Conservation (phyloP, 768 basidiomycete genomes). For the Chalciporus sphaerocephalus region DNA sequence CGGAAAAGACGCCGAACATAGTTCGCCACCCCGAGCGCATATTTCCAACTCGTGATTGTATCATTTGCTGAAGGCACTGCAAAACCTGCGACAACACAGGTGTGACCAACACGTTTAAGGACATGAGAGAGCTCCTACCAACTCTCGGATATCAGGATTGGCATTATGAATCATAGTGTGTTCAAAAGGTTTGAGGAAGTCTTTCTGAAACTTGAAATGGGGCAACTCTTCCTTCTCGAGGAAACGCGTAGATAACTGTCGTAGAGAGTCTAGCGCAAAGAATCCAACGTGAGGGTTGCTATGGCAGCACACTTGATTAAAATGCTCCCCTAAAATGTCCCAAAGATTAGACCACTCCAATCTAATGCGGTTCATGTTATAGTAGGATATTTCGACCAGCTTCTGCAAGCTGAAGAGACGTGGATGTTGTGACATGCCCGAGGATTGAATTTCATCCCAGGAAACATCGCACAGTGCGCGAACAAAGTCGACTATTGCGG, state of each 20-base stretch:
- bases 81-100: slow-evolving; percentile 57
- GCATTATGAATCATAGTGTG: slow-evolving; percentile 96
- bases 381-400: slow-evolving; percentile 97
- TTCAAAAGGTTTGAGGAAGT: slow-evolving; percentile 97
- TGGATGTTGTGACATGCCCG: slow-evolving; percentile 89
- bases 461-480: slow-evolving; percentile 94
- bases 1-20: slow-evolving; percentile 98
- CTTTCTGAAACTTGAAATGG: slow-evolving; percentile 99
- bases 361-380: slow-evolving; percentile 98
- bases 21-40: slow-evolving; percentile 98
- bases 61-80: slow-evolving; percentile 98
- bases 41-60: slow-evolving; percentile 90
- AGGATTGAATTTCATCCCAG: slow-evolving; percentile 99
- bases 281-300: slow-evolving; percentile 95
- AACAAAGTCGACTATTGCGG: slow-evolving; percentile 96
- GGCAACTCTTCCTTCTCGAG: slow-evolving; percentile 97
- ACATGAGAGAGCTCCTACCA: slow-evolving; percentile 50
- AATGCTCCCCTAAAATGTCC: slow-evolving; percentile 97
- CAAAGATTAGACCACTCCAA: slow-evolving; percentile 97
- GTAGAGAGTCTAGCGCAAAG: slow-evolving; percentile 93
- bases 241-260: slow-evolving; percentile 97
- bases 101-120: slow-evolving; percentile 1
- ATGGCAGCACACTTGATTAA: slow-evolving; percentile 96
- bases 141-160: slow-evolving; percentile 93
- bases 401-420: slow-evolving; percentile 96